These are phyloP conservation scores for Coniophora puteana DNA, from an alignment of 1,284 basidiomycete species.

Conservation along the genomic window DNA sequence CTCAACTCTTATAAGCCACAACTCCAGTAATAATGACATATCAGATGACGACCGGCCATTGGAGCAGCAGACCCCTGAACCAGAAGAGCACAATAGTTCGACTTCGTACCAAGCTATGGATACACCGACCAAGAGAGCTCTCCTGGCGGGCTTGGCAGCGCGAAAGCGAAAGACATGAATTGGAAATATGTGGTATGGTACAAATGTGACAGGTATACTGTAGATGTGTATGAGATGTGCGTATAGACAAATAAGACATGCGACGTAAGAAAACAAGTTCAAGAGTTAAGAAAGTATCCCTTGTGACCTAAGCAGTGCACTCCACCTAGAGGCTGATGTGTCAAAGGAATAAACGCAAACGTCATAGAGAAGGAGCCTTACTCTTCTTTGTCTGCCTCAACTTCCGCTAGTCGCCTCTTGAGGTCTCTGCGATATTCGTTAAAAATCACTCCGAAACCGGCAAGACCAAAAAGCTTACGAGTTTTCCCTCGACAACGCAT, in stretches of 20 bases:
- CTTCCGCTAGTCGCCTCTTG: conserved; percentile 66
- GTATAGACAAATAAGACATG: too few species aligned
- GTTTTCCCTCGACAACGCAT: conserved; percentile 72
- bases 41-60: neutral
- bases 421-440: conserved; percentile 47
- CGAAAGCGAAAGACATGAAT: too few species aligned
- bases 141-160: too few species aligned
- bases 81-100: too few species aligned
- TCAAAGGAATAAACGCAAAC: conserved; percentile 3
- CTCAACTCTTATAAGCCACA: neutral
- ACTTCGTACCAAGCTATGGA: too few species aligned
- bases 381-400: conserved; percentile 77
- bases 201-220: too few species aligned
- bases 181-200: too few species aligned
- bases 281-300: conserved; percentile 50
- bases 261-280: neutral
- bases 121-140: too few species aligned
- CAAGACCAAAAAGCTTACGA: conserved; percentile 52
- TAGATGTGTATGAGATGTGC: too few species aligned
- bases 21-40: neutral
- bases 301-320: conserved; percentile 57
- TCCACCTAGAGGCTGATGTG: conserved; percentile 47
- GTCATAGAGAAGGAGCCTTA: conserved; percentile 37
- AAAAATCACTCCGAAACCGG: conserved; percentile 2
- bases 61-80: too few species aligned